Base-by-base conservation (phyloP, 345 rosid species). In the Sapria himalayana region DNA sequence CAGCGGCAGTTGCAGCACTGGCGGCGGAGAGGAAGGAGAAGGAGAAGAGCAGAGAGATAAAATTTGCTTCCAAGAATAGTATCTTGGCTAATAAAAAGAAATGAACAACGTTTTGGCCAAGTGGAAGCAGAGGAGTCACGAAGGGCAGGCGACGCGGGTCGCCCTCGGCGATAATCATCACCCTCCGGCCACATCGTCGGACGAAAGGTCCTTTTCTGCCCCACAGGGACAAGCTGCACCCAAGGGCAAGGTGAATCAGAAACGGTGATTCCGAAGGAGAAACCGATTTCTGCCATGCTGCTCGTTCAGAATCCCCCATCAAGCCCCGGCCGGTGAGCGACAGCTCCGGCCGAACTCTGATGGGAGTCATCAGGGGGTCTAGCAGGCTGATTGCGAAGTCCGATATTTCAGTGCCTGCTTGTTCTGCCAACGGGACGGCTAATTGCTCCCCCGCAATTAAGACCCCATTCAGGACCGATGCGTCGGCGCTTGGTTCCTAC, bases 61-160 rank as follows among this genome's bases (percentile, higher is more conserved):
- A 82, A 62, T 91, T 79, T 41, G 78, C 91, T 39, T 86, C 92
- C 29, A 86, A 81, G 68, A 78, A 80, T 63, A 82, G 74, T 64
- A 68, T 82, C 49, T 59, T 74, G 59, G 93, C 93, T 36, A 89
- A 43, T 72, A 89, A 82, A 65, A 89, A 89, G 69, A 89, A 57
- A 76, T 79, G 89, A 89, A 69, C 65, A 86, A 81, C 48, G 92
- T 74, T 22, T 58, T 78, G 57, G 52, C 93, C 33, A 72, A 70
- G 80, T 89, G 95, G 98, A 89, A 89, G 69, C 98, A 82, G 50
- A 67, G 98, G 70, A 82, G 69, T 64, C 77, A 74, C 59, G 98
- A 89, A 57, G 76, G 86, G 25, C 85, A 67, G 49, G 60, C 80
- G 29, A 62, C 74, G 3, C 78, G 69, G 27, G 59, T 73, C 34